Evolutionary conservation across 495 filamentous ascomycete genomes (phyloP), one percentile per base, ranked within the genome.

Genomic region (Lasiosphaeria hispida): DNA sequence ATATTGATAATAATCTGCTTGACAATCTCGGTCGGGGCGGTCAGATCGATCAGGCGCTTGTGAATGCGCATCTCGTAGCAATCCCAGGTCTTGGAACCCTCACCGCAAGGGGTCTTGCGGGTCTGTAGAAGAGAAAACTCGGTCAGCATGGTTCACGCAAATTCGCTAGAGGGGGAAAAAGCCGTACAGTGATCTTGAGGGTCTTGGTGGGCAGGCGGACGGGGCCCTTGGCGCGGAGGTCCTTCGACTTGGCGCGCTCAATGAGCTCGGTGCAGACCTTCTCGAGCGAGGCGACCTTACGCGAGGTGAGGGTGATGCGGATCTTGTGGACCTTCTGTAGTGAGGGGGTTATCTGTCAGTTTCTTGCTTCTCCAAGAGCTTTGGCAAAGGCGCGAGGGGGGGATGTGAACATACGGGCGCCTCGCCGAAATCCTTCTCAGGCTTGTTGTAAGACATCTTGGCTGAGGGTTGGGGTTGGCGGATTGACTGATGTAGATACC

Each of bases 1-100:
- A 98, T 97, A 84, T 98, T 98, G 83, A 97, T 92, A 77, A 98
- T 98, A 84, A 98, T 97, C 85, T 96, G 92, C 87, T 98, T 98
- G 77, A 98, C 94, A 59, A 96, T 91, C 85, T 98, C 94, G 67
- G 94, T 98, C 54, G 94, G 94, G 60, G 94, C 94, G 75, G 93
- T 94, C 57, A 97, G 82, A 80, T 91, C 93, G 65, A 58, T 63
- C 30, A 65, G 85, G 74, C 93, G 90, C 86, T 97, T 97, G 84
- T 97, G 92, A 74, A 97, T 95, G 81, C 94, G 88, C 92, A 97
- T 95, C 88, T 98, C 95, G 78, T 85, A 97, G 75, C 83, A 87
- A 80, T 98, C 94, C 94, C 94, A 97, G 72, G 94, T 98, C 88
- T 98, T 98, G 75, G 90, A 96, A 79, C 94, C 94, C 85, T 98